Percentiles rank a stretch among this genome's conserved stretches.
Conservation (phyloP, 2,329 filamentous ascomycete species). For the Exophiala lecanii-corni region DNA sequence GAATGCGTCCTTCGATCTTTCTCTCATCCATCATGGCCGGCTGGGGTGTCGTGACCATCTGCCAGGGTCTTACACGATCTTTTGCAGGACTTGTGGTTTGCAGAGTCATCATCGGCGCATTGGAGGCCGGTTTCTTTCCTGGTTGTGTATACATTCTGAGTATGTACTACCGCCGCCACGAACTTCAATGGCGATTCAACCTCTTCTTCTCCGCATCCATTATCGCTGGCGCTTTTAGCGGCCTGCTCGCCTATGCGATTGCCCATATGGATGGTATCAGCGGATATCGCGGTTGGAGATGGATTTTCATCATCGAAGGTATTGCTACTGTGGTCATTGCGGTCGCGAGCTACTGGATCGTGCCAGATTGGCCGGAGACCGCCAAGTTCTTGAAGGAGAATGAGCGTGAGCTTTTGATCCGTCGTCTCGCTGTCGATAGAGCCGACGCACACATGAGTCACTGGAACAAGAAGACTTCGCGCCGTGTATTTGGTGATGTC, state of each 20-base stretch:
- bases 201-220: constrained; percentile 35
- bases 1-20: constrained; percentile 24
- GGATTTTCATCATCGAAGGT: constrained; percentile 36
- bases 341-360: constrained; percentile 28
- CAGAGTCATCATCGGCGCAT: constrained; percentile 31
- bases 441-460: constrained; percentile 30
- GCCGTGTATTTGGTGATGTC: constrained; percentile 31
- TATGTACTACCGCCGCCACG: constrained; percentile 34
- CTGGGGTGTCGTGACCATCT: constrained; percentile 38
- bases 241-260: constrained; percentile 49
- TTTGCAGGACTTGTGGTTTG: constrained; percentile 30
- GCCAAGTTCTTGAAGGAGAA: constrained; percentile 30
- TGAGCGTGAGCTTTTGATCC: constrained; percentile 33
- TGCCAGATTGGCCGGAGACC: constrained; percentile 33
- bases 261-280: constrained; percentile 46
- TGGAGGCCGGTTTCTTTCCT: constrained; percentile 37
- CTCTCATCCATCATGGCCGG: constrained; percentile 21
- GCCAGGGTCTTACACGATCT: constrained; percentile 32
- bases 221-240: constrained; percentile 40
- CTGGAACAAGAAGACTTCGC: constrained; percentile 29
- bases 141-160: constrained; percentile 29
- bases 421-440: constrained; percentile 31
- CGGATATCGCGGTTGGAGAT: constrained; percentile 31
- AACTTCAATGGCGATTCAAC: constrained; percentile 36
- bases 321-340: constrained; percentile 31